Conservation (phyloP, 306 rosid genomes). For the Mucuna pruriens region DNA sequence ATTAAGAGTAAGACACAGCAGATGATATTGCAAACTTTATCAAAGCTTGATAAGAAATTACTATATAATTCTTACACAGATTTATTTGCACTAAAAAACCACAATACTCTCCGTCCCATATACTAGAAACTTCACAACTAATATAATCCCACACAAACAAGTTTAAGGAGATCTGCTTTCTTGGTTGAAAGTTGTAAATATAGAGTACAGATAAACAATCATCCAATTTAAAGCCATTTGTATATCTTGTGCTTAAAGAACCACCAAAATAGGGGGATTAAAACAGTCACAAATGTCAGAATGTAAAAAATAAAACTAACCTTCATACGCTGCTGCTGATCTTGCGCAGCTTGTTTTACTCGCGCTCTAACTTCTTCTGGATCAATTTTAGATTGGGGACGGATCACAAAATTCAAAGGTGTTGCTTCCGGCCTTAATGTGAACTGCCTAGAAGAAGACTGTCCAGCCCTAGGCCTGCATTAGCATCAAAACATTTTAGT, state of each 20-base stretch:
- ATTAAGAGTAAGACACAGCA: not conserved
- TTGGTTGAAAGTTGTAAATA: too few species aligned
- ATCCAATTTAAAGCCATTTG: not conserved
- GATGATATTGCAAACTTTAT: too few species aligned
- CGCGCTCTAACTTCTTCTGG: constrained; percentile 97
- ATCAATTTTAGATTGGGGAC: constrained; percentile 93
- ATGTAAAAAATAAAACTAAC: constrained; percentile 46
- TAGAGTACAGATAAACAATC: not conserved
- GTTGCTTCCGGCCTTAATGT: constrained; percentile 96
- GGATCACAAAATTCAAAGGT: constrained; percentile 91
- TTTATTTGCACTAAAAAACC: not conserved
- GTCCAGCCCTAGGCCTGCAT: constrained; percentile 87
- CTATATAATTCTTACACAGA: not conserved
- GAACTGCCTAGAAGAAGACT: constrained; percentile 79
- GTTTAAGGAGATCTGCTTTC: not conserved
- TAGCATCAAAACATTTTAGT: constrained; percentile 23
- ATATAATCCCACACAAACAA: not conserved
- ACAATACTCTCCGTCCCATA: not conserved
- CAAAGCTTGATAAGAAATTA: not conserved
- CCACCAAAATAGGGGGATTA: not conserved
- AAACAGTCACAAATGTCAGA: not conserved
- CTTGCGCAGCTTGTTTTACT: constrained; percentile 77
- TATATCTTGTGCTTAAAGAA: not conserved
- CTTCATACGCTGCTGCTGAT: constrained; percentile 93
- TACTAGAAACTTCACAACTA: constrained; percentile 3